Base-by-base conservation (phyloP, 2,329 filamentous ascomycete genomes). In the Biscogniauxia mediterranea region DNA sequence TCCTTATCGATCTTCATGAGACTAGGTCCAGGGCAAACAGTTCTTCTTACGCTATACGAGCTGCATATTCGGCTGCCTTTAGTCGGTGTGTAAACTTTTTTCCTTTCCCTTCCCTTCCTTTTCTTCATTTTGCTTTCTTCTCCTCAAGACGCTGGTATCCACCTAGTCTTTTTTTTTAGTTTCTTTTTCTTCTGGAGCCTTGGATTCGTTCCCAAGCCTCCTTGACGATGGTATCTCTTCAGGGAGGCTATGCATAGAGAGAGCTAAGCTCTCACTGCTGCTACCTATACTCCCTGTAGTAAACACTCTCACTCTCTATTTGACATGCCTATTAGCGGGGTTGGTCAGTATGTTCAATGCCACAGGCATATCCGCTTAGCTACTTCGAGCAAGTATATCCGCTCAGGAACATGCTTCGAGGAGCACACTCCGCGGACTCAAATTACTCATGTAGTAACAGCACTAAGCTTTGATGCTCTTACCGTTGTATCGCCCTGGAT, bases 51-150 rank as follows among this genome's bases (percentile, higher is more conserved):
- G 85, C 87, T 54, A 80, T 89, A 52, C 81, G 89, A 56, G 85
- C 89, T 59, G 83, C 89, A 51, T 93, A 94, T 76, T 85, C 88
- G 26, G 86, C 89, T 26, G 90, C 90, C 6, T 90, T 94, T 73
- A 88, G 86, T 77, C 84, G 89, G 87, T 90, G 78, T 72, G 83
- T 80, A 13, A 60, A 5, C 25, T 50, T 28, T 60, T 51, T 52
- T 32, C 63, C 21, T 52, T 23, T 58, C 59, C 59, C 46, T 58
- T 25, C 19, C 26, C 13, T 58, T 60, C 59, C 46, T 58, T 25
- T 21, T 28, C 13, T 28, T 50, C n/a, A 50, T 53, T 53, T 64
- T 55, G 26, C 57, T 50, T 42, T 42, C 60, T 46, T 17, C 17
- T 54, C 52, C 23, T 8, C 38, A 11, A 46, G 17, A 46, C 13